Conservation (phyloP, 2,329 filamentous ascomycete species). For the Calycina herbarum region DNA sequence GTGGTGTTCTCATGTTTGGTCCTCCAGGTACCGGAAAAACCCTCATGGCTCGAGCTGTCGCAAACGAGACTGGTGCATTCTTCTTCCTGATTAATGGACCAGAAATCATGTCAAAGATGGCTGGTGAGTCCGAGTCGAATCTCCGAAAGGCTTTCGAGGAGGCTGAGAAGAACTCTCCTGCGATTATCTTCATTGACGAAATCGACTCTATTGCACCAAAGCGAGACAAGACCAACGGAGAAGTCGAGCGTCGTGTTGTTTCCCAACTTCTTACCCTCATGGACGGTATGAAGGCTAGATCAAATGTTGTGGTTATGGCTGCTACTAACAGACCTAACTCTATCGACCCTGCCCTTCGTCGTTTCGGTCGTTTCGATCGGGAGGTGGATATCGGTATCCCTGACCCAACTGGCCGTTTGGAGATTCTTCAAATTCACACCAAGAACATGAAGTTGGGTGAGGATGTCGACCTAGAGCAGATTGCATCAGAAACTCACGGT, state of each 20-base stretch:
- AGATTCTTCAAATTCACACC: conserved; percentile 99
- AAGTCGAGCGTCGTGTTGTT: conserved; percentile 97
- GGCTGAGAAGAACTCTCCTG: conserved; percentile 98
- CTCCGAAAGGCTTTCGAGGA: conserved; percentile 99
- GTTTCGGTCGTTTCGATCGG: conserved; percentile 98
- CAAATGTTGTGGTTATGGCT: conserved; percentile 98
- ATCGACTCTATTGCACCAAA: conserved; percentile 99
- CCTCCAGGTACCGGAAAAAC: conserved; percentile 99
- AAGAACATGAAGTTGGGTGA: conserved; percentile 99
- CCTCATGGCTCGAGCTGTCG: conserved; percentile 96
- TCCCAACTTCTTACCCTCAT: conserved; percentile 96
- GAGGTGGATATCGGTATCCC: conserved; percentile 98
- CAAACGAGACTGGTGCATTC: conserved; percentile 98
- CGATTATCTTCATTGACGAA: conserved; percentile 99
- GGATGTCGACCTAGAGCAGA: conserved; percentile 94
- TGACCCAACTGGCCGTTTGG: conserved; percentile 95
- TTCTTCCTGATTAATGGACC: conserved; percentile 99
- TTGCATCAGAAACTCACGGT: conserved; percentile 96
- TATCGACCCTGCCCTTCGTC: conserved; percentile 94
- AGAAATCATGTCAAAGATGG: conserved; percentile 99
- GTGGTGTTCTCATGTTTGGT: conserved; percentile 94
- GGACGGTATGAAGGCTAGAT: conserved; percentile 99
- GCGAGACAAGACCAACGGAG: conserved; percentile 99
- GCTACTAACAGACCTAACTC: conserved; percentile 99
- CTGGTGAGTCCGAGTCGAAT: conserved; percentile 98